These are phyloP conservation scores for Drosera spatulata DNA, from an alignment of 179 eudicot genomes.

Conservation along the genomic window DNA sequence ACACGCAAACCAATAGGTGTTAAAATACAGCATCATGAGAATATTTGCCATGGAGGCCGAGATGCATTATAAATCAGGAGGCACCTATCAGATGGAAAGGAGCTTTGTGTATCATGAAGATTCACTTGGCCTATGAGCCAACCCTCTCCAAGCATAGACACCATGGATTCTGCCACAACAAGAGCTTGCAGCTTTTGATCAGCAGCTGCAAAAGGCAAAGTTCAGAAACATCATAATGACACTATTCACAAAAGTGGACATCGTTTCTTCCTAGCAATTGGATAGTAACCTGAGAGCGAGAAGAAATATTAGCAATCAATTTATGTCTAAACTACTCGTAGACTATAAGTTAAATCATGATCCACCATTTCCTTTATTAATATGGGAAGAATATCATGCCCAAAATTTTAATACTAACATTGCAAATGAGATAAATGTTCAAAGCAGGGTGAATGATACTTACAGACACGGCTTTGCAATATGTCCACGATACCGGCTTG, in stretches of 20 bases:
- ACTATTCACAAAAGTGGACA: not conserved
- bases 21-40: no score
- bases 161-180: constrained; percentile 56
- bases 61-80: no score
- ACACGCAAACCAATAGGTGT: constrained; percentile 4
- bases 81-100: no score
- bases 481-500: constrained; percentile 73
- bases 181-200: constrained; percentile 79
- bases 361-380: no score
- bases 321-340: no score
- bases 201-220: constrained; percentile 40
- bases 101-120: constrained; percentile 20
- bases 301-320: no score
- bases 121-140: constrained; percentile 56
- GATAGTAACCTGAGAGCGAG: no score
- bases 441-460: constrained; percentile 2
- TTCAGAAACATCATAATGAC: not conserved
- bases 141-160: constrained; percentile 62
- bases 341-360: no score
- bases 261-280: not conserved
- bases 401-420: no score
- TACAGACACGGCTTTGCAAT: constrained; percentile 87
- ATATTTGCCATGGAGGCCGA: no score
- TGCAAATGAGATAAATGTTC: no score
- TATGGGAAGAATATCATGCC: no score